Evolutionary conservation across 2,329 filamentous ascomycete species (phyloP), one percentile per base, ranked within the genome.

Genomic region (Alternaria tenuissima): DNA sequence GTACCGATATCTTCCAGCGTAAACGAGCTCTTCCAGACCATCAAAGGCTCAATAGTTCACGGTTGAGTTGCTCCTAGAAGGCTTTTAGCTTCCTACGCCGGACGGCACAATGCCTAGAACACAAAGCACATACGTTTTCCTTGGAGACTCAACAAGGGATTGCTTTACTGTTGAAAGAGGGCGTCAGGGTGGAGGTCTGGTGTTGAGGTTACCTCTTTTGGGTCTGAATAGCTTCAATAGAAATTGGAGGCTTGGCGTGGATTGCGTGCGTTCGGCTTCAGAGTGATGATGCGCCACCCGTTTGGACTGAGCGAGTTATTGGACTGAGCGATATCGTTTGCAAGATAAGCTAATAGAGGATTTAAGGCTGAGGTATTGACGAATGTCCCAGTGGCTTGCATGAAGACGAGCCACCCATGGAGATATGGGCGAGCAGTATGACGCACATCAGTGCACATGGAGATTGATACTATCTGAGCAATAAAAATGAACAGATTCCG

Each of bases 191-290:
- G 63, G 66, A 65, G 55, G 55, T 22, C 55, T 56, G 47, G 32
- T 58, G 39, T 46, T 63, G 53, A 54, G 42, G 39, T 68, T 63
- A 34, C 66, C 67, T 48, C 34, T 67, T 71, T 61, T n/a, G 65
- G 70, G 64, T 64, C 59, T 74, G 64, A 75, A 76, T 75, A 76
- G 63, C 52, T 48, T 66, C 60, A 68, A 73, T 73, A 69, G 62
- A 59, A 51, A 52, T 46, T 32, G 28, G 34, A 61, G 55, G 49
- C 68, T 74, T 73, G 69, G 66, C 69, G 46, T 24, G 14, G 7
- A 39, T 20, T 42, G 32, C 38, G 41, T 55, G n/a, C 14, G 39
- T 32, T 38, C 47, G 7, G 60, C 22, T n/a, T 49, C 11, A 48
- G 12, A n/a, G 16, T 20, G 20, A 52, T 34, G 41, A 36, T n/a